Evolutionary conservation across 163 green algal genomes (phyloP).

Genomic region (Trebouxia gelatinosa): DNA sequence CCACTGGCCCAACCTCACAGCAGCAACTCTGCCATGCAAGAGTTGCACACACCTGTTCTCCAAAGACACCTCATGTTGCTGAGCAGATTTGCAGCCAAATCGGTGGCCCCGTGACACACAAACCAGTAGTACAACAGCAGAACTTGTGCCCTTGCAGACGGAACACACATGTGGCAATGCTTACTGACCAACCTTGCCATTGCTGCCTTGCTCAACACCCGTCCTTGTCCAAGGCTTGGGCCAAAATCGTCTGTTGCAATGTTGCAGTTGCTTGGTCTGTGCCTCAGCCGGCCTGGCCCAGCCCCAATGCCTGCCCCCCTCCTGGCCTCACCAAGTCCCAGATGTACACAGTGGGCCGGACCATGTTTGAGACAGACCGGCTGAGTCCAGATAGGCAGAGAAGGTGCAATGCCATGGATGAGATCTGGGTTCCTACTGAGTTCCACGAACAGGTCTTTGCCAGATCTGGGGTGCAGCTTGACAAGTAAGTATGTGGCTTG

Average conservation of each 20-base stretch:
- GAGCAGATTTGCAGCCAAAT: too few species aligned
- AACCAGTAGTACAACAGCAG: too few species aligned
- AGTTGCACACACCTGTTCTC: too few species aligned
- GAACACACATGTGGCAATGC: slow-evolving; percentile 21
- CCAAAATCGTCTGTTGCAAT: neutral
- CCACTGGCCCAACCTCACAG: too few species aligned
- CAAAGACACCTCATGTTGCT: too few species aligned
- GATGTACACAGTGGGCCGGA: slow-evolving; percentile 66
- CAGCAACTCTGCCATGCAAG: too few species aligned
- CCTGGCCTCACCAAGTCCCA: slow-evolving; percentile 40
- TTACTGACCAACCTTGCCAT: neutral
- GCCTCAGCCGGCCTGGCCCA: slow-evolving; percentile 46
- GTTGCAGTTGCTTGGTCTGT: slow-evolving; percentile 69
- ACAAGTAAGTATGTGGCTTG: too few species aligned
- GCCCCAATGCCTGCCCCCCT: slow-evolving; percentile 60
- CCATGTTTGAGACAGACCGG: slow-evolving; percentile 84
- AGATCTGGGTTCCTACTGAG: slow-evolving; percentile 75
- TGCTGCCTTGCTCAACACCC: neutral
- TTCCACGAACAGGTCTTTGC: slow-evolving; percentile 55
- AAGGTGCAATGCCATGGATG: slow-evolving; percentile 64
- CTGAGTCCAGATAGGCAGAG: slow-evolving; percentile 58
- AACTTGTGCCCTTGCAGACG: too few species aligned
- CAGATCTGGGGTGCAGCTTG: slow-evolving; percentile 33
- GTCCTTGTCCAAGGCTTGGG: too few species aligned
- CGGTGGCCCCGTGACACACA: too few species aligned